Evolutionary conservation across 371 early-diverging fungal genomes (phyloP).

Genomic region (Mucor saturninus): DNA sequence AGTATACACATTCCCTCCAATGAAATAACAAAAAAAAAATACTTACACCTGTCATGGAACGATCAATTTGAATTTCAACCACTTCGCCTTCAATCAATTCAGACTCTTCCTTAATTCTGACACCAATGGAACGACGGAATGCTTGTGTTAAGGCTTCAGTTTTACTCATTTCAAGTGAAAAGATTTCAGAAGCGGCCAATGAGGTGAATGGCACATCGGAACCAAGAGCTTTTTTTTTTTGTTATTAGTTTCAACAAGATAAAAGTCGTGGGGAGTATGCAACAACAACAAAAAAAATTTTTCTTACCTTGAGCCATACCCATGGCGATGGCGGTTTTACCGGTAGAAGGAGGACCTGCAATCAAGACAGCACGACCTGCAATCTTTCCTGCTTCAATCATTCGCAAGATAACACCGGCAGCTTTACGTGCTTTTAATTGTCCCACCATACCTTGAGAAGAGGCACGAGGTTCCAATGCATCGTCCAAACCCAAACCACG

Average conservation of each 20-base stretch:
- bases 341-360: constrained; percentile 99
- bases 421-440: constrained; percentile 95
- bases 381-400: constrained; percentile 95
- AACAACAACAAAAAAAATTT: background rate
- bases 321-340: constrained; percentile 95
- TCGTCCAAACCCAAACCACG: constrained; percentile 91
- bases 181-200: constrained; percentile 97
- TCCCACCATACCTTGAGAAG: constrained; percentile 98
- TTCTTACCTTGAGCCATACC: constrained; percentile 80
- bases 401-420: constrained; percentile 92
- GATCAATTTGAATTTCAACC: constrained; percentile 96
- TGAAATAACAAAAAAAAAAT: background rate
- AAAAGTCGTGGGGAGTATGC: too few relatives aligned
- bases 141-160: constrained; percentile 99
- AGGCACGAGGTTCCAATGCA: constrained; percentile 81
- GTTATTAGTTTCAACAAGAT: too few relatives aligned
- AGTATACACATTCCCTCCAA: background rate
- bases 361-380: constrained; percentile 97
- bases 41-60: constrained; percentile 89
- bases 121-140: constrained; percentile 95
- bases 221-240: constrained; percentile 73
- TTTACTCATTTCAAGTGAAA: constrained; percentile 97
- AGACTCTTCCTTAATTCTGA: constrained; percentile 97
- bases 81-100: constrained; percentile 99
- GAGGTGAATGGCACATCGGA: constrained; percentile 95